These are phyloP conservation scores for Hygrophoropsis aurantiaca DNA, from an alignment of 768 basidiomycete species.

Conservation along the genomic window DNA sequence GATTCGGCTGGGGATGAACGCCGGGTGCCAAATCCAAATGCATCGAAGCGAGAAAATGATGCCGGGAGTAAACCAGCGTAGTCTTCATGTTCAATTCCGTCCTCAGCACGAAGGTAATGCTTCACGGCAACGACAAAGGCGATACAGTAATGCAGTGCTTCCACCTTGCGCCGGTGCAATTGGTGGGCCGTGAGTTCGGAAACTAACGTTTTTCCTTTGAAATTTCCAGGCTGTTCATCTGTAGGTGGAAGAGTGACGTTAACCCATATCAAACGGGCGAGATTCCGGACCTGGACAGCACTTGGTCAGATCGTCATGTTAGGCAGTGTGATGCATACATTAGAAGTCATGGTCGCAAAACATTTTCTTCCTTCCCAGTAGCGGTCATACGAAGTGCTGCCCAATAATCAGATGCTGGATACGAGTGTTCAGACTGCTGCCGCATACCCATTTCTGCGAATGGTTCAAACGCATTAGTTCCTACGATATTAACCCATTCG, in stretches of 20 bases:
- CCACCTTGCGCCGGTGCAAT: constrained; percentile 64
- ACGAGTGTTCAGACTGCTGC: neutral
- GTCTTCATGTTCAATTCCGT: constrained; percentile 70
- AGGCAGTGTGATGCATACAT: constrained; percentile 34
- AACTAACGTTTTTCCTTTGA: constrained; percentile 53
- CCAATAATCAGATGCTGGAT: constrained; percentile 9
- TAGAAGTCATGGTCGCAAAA: constrained; percentile 69
- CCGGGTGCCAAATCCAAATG: constrained; percentile 39
- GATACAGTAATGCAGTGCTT: constrained; percentile 66
- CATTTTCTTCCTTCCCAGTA: constrained; percentile 89
- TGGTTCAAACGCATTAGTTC: neutral
- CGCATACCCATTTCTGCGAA: constrained; percentile 61
- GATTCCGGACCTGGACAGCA: constrained; percentile 56
- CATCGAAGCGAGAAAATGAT: constrained; percentile 51
- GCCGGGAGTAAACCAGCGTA: constrained; percentile 65
- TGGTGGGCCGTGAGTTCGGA: constrained; percentile 48
- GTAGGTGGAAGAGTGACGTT: constrained; percentile 66
- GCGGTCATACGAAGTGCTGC: constrained; percentile 81
- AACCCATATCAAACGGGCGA: constrained; percentile 79
- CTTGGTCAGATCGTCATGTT: neutral
- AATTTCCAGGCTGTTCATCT: constrained; percentile 40
- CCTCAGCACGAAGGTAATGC: constrained; percentile 85
- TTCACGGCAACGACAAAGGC: constrained; percentile 70
- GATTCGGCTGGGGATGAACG: constrained; percentile 28
- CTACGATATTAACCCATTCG: neutral